Percentiles rank a stretch among this genome's conserved stretches.
Conservation (phyloP, 2,329 filamentous ascomycete species). For the Neofusicoccum kwambonambiense region DNA sequence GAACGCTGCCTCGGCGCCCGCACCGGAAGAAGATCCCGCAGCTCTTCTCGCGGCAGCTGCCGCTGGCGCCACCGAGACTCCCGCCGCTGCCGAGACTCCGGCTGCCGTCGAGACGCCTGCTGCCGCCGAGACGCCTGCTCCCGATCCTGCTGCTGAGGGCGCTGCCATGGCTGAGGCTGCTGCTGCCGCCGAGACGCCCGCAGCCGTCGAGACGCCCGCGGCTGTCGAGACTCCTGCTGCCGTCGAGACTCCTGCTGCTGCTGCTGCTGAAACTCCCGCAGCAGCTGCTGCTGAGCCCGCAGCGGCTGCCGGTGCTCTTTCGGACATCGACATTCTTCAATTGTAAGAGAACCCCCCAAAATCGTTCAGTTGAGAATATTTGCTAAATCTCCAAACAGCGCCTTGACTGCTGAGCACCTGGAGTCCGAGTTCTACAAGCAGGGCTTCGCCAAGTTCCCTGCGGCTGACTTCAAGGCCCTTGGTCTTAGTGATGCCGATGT, state of each 20-base stretch:
- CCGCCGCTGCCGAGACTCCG: not conserved
- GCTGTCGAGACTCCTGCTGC: not conserved
- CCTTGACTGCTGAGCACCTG: slow-evolving; percentile 72
- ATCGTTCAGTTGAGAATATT: slow-evolving; percentile 28
- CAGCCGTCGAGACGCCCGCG: not conserved
- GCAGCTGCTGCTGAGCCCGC: not conserved
- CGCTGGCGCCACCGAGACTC: slow-evolving; percentile 17
- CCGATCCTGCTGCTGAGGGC: not conserved
- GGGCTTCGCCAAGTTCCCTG: slow-evolving; percentile 66
- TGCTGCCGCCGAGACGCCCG: slow-evolving; percentile 2
- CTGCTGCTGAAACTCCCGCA: not conserved
- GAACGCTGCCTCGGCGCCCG: not conserved
- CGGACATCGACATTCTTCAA: slow-evolving; percentile 54
- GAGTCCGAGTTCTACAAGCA: slow-evolving; percentile 71
- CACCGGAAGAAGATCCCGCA: slow-evolving; percentile 11
- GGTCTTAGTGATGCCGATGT: slow-evolving; percentile 58
- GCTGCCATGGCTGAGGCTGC: slow-evolving; percentile 21
- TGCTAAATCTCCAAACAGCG: slow-evolving; percentile 48
- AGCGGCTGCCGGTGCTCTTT: slow-evolving; percentile 33
- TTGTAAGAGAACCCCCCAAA: slow-evolving; percentile 43
- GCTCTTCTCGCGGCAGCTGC: slow-evolving; percentile 12
- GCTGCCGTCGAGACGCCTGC: not conserved
- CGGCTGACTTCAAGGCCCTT: slow-evolving; percentile 62
- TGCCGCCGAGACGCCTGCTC: not conserved
- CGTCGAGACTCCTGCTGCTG: not conserved